Conservation (phyloP, 768 basidiomycete species). For the Hydnum rufescens region DNA sequence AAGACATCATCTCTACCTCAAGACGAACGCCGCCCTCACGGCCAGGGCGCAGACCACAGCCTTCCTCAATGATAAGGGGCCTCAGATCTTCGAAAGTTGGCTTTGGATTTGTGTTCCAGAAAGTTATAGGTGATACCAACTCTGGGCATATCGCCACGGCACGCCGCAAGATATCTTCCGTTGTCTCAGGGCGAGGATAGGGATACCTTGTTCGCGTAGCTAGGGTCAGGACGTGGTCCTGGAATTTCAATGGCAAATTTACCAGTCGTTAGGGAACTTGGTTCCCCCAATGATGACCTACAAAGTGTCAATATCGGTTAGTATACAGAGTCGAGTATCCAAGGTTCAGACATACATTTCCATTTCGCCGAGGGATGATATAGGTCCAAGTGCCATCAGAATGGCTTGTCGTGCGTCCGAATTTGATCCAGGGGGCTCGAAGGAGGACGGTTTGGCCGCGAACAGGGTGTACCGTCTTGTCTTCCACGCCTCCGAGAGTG, state of each 20-base stretch:
- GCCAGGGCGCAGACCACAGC: slow-evolving; percentile 44
- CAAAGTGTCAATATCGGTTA: background rate
- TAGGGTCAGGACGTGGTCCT: background rate
- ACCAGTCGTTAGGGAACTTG: slow-evolving; percentile 12
- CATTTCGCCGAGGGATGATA: slow-evolving; percentile 40
- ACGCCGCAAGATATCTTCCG: slow-evolving; percentile 34
- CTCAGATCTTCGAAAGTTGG: slow-evolving; percentile 24
- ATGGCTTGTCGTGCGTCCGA: slow-evolving; percentile 29
- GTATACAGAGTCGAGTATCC: background rate
- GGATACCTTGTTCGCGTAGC: slow-evolving; percentile 35
- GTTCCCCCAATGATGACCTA: slow-evolving; percentile 40
- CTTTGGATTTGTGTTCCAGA: background rate
- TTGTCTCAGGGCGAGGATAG: slow-evolving; percentile 39
- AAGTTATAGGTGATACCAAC: slow-evolving; percentile 9
- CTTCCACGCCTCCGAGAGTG: slow-evolving; percentile 31
- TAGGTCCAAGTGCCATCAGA: slow-evolving; percentile 31
- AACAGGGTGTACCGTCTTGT: slow-evolving; percentile 17
- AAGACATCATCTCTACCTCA: slow-evolving; percentile 24
- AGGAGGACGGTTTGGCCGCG: slow-evolving; percentile 20
- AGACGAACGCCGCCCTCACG: slow-evolving; percentile 50
- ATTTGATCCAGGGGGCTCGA: slow-evolving; percentile 31
- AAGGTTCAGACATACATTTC: slow-evolving; percentile 25
- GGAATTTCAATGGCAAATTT: background rate
- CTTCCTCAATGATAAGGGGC: slow-evolving; percentile 22
- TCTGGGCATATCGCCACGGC: slow-evolving; percentile 21